Percentiles rank a stretch among this genome's conserved stretches.
Evolutionary conservation across 352 stramenopile genomes (phyloP).

Genomic region (Phytopythium delawarense): DNA sequence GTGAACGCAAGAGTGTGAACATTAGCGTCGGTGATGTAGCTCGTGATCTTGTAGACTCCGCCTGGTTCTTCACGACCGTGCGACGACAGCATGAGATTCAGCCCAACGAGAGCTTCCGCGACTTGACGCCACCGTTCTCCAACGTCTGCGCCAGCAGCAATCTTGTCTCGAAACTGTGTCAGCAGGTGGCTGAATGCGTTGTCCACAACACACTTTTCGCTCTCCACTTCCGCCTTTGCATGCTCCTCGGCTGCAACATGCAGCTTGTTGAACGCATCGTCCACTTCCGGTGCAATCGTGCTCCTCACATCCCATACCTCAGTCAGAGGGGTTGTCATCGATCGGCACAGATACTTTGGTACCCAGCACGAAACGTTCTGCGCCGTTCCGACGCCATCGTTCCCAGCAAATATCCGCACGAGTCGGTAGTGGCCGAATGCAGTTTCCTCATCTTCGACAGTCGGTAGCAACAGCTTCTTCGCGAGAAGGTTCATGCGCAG

Average conservation of each 20-base stretch:
- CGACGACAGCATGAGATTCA: neutral
- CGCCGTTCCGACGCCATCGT: slow-evolving; percentile 17
- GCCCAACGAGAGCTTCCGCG: slow-evolving; percentile 5
- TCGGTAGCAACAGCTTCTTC: slow-evolving; percentile 35
- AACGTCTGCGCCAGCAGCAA: neutral
- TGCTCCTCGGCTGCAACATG: neutral
- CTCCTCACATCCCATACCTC: neutral
- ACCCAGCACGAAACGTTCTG: slow-evolving; percentile 72
- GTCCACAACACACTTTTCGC: neutral
- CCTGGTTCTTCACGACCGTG: neutral
- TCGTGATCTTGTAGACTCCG: neutral
- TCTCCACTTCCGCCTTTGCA: neutral
- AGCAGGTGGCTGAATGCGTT: neutral
- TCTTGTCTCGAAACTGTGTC: neutral
- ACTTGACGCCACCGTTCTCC: neutral
- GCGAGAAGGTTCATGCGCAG: slow-evolving; percentile 63
- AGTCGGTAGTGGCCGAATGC: slow-evolving; percentile 42
- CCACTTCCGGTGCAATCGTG: neutral
- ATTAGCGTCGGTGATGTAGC: neutral
- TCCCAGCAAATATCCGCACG: slow-evolving; percentile 51
- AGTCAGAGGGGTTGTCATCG: neutral
- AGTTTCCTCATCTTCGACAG: slow-evolving; percentile 27
- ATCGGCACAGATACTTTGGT: slow-evolving; percentile 72
- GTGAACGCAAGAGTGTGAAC: neutral
- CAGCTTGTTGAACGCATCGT: neutral